Base-by-base conservation (phyloP, 1,284 basidiomycete species). In the Ganoderma resinaceum region DNA sequence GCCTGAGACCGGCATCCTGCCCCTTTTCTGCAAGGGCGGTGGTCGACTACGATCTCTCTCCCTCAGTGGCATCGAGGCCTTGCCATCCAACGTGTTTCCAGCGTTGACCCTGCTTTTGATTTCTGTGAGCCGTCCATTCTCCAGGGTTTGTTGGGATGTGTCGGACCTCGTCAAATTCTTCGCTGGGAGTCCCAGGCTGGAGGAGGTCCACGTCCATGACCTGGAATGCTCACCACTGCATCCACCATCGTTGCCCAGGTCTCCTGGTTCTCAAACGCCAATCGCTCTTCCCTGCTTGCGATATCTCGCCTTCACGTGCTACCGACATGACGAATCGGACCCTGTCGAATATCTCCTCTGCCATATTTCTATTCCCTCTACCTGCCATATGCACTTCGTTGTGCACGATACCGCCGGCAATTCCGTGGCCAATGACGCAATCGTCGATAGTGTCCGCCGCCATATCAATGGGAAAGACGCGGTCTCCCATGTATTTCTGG, bases 81-180 rank as follows among this genome's bases (percentile, higher is more conserved):
- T 65, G 20, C 64, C 64, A 4, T 4, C 33, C 6, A 65, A 60
- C 43, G 9, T 26, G 1, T 65, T 65, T 35, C 64, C 64, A 3
- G 23, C 42, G 1, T 43, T 65, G n/a, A 33, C 38, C 58, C 9
- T 59, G 46, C n/a, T 53, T 35, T 7, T 5, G 8, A 33, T 49
- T 18, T 16, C 35, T 16, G 14, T 20, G 26, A 26, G 18, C 42
- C 7, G 4, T 8, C 42, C 23, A 26, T 14, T 9, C 16, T 4
- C 3, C n/a, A 29, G 12, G 29, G 31, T 35, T n/a, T 26, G 35
- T 11, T 65, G 63, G 63, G 42, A 37, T 5, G 4, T 60, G 5
- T 9, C 6, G 33, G 64, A 65, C 35, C 43, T 65, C 20, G 4
- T 65, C 14, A 49, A 38, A 18, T 65, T 65, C 31, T n/a, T 65